Conservation (phyloP, 176 grass and related monocot genomes). For the Hordeum marinum region DNA sequence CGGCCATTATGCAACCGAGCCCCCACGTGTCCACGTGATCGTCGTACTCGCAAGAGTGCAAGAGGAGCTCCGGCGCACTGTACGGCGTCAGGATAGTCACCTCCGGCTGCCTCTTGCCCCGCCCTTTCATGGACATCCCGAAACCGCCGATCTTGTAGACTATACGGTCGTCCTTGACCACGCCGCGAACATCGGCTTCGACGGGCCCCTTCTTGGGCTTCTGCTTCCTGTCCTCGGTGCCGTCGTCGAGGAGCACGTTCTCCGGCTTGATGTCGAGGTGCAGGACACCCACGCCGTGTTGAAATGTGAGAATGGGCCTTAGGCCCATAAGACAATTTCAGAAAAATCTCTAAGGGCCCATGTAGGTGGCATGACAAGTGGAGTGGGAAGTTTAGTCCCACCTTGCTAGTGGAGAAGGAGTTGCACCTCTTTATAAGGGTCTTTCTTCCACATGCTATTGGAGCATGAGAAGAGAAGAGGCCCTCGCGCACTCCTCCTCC, state of each 20-base stretch:
- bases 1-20: background rate
- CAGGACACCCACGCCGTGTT: too few relatives aligned
- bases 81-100: background rate
- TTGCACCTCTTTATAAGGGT: too few relatives aligned
- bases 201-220: background rate
- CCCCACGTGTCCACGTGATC: background rate
- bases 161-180: background rate
- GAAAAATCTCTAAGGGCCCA: too few relatives aligned
- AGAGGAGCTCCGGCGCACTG: conserved; percentile 1
- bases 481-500: too few relatives aligned
- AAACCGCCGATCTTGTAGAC: background rate
- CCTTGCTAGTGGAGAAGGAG: too few relatives aligned
- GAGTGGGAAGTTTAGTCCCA: too few relatives aligned
- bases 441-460: too few relatives aligned
- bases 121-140: background rate
- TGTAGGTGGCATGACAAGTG: too few relatives aligned
- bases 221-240: background rate
- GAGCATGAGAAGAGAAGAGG: too few relatives aligned
- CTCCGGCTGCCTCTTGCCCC: background rate
- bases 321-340: too few relatives aligned
- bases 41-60: background rate
- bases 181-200: background rate
- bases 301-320: too few relatives aligned
- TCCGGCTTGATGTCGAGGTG: background rate
- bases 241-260: background rate